Evolutionary conservation across 495 filamentous ascomycete genomes (phyloP).

Genomic region (Aspergillus diversus): DNA sequence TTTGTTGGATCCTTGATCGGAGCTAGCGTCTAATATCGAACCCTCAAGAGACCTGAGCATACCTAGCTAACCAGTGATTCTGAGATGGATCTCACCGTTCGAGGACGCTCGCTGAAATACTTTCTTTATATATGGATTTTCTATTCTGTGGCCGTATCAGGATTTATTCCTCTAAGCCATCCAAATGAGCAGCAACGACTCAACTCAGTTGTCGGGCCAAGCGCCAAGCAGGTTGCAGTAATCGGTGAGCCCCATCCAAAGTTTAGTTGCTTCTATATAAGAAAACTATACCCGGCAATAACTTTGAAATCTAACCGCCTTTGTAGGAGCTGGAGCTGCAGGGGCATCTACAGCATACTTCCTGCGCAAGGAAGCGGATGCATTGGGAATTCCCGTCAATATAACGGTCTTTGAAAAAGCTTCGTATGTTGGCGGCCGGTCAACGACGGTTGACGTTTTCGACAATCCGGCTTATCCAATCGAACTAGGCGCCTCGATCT

Average conservation of each 20-base stretch:
- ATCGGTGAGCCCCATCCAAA: constrained; percentile 40
- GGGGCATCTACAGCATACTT: constrained; percentile 88
- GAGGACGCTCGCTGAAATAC: not conserved
- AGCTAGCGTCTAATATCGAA: not conserved
- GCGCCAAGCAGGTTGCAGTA: constrained; percentile 48
- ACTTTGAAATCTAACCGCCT: constrained; percentile 7
- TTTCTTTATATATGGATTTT: constrained; percentile 14
- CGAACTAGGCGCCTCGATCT: constrained; percentile 91
- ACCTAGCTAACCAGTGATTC: not conserved
- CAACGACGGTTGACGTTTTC: constrained; percentile 84
- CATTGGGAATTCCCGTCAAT: constrained; percentile 59
- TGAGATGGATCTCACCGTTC: constrained; percentile 14
- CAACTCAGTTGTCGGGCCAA: constrained; percentile 16
- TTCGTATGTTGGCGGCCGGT: constrained; percentile 80
- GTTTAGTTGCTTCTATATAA: no score
- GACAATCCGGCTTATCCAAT: constrained; percentile 70
- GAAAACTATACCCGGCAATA: not conserved
- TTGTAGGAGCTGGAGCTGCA: constrained; percentile 82
- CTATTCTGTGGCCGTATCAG: constrained; percentile 15
- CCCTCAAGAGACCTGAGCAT: no score
- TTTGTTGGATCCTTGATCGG: not conserved
- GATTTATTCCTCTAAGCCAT: constrained; percentile 26
- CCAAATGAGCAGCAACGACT: constrained; percentile 36
- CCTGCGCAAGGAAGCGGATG: constrained; percentile 67
- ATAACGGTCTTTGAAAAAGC: constrained; percentile 90